Base-by-base conservation (phyloP, 371 early-diverging fungal species). In the Mortierella sp. region DNA sequence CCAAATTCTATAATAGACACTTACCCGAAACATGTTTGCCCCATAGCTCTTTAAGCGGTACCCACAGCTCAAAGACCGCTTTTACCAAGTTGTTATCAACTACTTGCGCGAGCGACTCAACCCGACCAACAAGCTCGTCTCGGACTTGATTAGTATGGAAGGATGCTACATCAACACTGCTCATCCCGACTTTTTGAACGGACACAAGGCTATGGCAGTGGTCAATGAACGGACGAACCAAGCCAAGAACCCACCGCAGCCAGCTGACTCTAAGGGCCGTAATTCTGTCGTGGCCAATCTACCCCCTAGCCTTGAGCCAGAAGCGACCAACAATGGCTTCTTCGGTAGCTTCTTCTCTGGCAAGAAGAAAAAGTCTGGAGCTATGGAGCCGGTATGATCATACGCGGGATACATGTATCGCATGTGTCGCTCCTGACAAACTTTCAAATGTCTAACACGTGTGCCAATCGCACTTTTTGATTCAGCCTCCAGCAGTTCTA, bases 101-200 rank as follows among this genome's bases (percentile, higher is more conserved):
- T 98, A 94, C 78, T 95, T 95, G 78, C 95, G 96, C 81, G 93
- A 94, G 72, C 87, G 91, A 21, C 65, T 93, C 74, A 53, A 65
- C 24, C 98, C 98, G 16, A 97, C 99, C n/a, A 95, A 90, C 79
- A 96, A 96, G 82, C 87, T 98, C 39, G 97, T 97, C n/a, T 79
- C 86, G 29, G 96, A 98, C 68, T 84, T 98, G 60, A 92, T 98
- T 76, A 91, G 90, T 31, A 95, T 96, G 90, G 98, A 98, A 82
- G 83, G 93, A 7, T 87, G 90, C 79, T 99, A 99, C 80, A 93
- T 99, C 81, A 99, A 98, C 86, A 99, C 99, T 2, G 98, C 90
- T n/a, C 99, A 99, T 78, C 99, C 99, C 8, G 99, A 99, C 80
- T 99, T 99, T 78, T 84, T 98, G 61, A 92, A 87, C 59, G 99